phyloP scores from a whole-genome alignment of 2,329 filamentous ascomycete genomes.

The Calonectria montana region DNA sequence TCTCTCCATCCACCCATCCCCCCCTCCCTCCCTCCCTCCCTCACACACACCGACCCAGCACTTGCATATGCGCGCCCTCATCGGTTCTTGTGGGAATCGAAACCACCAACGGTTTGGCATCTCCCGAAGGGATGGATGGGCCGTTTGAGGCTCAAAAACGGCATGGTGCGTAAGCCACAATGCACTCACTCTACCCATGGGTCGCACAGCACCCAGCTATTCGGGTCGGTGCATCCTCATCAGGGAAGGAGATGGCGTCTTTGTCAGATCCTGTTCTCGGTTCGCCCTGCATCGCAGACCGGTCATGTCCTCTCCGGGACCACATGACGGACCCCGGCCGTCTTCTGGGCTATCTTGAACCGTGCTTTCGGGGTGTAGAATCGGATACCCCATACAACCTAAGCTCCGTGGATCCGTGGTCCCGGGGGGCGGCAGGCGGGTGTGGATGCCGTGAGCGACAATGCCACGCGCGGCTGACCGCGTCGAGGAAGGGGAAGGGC shows the following conservation, averaged over 20 bases:
- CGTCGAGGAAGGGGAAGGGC: slow-evolving; percentile 27
- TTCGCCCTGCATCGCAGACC: not conserved
- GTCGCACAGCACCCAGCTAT: slow-evolving; percentile 4
- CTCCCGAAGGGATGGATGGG: slow-evolving; percentile 21
- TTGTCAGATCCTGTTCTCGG: not conserved
- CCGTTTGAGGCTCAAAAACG: slow-evolving; percentile 37
- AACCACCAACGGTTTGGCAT: slow-evolving; percentile 14
- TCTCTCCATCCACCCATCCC: too few relatives aligned
- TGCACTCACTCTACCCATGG: slow-evolving; percentile 6
- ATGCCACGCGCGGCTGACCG: slow-evolving; percentile 37
- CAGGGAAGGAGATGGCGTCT: slow-evolving; percentile 3
- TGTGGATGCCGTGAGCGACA: slow-evolving; percentile 27
- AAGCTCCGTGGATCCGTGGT: slow-evolving; percentile 21
- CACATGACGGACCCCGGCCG: slow-evolving; percentile 25
- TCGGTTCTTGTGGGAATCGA: not conserved
- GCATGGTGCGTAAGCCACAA: slow-evolving; percentile 21
- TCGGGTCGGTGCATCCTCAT: slow-evolving; percentile 19
- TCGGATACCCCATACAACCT: slow-evolving; percentile 15
- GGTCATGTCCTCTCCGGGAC: not conserved
- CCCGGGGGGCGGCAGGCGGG: slow-evolving; percentile 13
- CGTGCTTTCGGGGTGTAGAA: slow-evolving; percentile 25
- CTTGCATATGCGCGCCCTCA: slow-evolving; percentile 2
- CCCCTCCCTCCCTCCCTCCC: too few relatives aligned
- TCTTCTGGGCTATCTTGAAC: slow-evolving; percentile 22
- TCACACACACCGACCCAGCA: not conserved